Evolutionary conservation across 768 basidiomycete genomes (phyloP), one percentile per base, ranked within the genome.

Genomic region (Neoboletus magnificus): DNA sequence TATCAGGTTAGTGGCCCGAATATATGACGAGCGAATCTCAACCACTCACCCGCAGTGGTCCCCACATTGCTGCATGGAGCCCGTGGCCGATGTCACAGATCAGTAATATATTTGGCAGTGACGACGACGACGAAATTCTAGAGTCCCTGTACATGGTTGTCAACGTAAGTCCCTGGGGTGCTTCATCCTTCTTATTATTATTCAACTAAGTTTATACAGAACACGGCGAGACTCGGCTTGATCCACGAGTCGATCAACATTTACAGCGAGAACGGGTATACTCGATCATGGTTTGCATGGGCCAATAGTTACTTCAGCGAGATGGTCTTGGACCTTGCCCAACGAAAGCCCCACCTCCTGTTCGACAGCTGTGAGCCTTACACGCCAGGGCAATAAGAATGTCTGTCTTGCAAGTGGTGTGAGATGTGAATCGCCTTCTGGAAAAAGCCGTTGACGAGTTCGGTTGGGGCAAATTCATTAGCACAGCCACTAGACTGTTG

Each of bases 41-140:
- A 37, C 18, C 27, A 39, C 33, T 55, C 30, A 39, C 36, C 30
- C 58, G 30, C 45, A 89, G 88, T 32, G 88, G 89, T 5, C 89
- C 89, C 35, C 89, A 91, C 69, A 81, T 86, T 47, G 81, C 83
- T 63, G 79, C 81, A 11, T 86, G 81, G 81, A 77, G 87, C 66
- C 87, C 87, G 44, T 91, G 89, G 89, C 89, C 89, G 3, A 91
- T 91, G 89, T 86, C 88, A 23, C 86, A 84, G 50, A 82, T 91
- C 41, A 82, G 82, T 25, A 80, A 83, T 16, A 86, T 90, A 55
- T 90, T 83, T 65, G 86, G 88, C 3, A 85, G 85, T 10, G 83
- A 90, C 65, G 74, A 89, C 61, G 88, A 91, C 62, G 66, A 72
- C 18, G 88, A 89, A 60, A 91, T 91, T 42, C 43, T 84, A 57